These are phyloP conservation scores for Plantago coronopus DNA, from an alignment of 305 asterid genomes.

Conservation along the genomic window DNA sequence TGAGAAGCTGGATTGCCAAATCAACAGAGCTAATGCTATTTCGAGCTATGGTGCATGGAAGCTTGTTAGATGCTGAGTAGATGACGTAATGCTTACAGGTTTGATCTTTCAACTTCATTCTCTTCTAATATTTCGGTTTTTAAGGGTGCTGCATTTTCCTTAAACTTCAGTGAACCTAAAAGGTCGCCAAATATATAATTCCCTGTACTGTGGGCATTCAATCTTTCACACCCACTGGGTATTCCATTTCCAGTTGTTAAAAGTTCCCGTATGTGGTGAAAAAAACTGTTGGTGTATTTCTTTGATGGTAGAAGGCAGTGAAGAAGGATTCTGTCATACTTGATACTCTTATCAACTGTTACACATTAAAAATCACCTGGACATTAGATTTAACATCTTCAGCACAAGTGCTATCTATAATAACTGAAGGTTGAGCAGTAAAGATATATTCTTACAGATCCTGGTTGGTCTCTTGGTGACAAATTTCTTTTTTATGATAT, in stretches of 20 bases:
- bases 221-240: too few relatives aligned
- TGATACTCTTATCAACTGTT: too few relatives aligned
- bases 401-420: too few relatives aligned
- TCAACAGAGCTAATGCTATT: conserved; percentile 27
- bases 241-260: too few relatives aligned
- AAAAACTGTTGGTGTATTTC: conserved; percentile 1
- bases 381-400: too few relatives aligned
- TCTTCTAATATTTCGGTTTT: conserved; percentile 6
- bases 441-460: conserved; percentile 5
- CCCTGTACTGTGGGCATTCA: too few relatives aligned
- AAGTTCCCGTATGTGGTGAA: too few relatives aligned
- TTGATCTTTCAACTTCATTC: conserved; percentile 20
- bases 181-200: not conserved
- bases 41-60: conserved; percentile 29
- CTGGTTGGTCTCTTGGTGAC: conserved; percentile 19
- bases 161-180: conserved; percentile 11
- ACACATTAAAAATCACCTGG: too few relatives aligned
- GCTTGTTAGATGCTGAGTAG: conserved; percentile 26
- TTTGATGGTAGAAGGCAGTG: conserved; percentile 1
- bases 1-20: conserved; percentile 28
- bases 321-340: not conserved
- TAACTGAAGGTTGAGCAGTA: too few relatives aligned
- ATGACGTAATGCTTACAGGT: conserved; percentile 35
- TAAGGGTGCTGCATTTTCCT: not conserved
- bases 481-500: conserved; percentile 18